Evolutionary conservation across 2,329 filamentous ascomycete genomes (phyloP).

Genomic region (Diaporthe eres): DNA sequence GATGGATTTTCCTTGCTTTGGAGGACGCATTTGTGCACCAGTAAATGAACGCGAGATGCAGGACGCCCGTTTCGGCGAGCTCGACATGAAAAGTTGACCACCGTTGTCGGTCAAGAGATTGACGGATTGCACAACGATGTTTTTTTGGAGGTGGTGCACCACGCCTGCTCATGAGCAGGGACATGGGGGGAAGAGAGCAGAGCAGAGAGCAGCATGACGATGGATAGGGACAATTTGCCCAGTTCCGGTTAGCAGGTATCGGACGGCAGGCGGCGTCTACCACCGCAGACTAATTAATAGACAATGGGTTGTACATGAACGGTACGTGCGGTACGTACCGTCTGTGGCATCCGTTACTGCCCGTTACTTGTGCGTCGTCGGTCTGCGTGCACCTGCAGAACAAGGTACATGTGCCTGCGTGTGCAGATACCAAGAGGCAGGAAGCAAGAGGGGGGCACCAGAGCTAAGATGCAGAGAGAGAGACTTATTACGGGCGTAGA

Average conservation of each 20-base stretch:
- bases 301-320: neutral
- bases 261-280: conserved; percentile 31
- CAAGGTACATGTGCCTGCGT: conserved; percentile 8
- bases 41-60: neutral
- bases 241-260: conserved; percentile 12
- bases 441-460: neutral
- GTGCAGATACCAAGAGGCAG: neutral
- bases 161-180: neutral
- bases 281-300: neutral
- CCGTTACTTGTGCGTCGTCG: neutral
- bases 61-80: conserved; percentile 22
- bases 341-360: neutral
- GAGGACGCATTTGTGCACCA: conserved; percentile 16
- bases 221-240: neutral
- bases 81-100: neutral
- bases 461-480: neutral
- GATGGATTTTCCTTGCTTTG: conserved; percentile 8
- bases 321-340: conserved; percentile 8
- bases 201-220: neutral
- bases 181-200: neutral
- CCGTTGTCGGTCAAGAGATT: neutral
- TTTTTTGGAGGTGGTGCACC: neutral
- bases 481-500: conserved; percentile 25
- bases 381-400: conserved; percentile 16
- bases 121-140: neutral